Percentiles rank a stretch among this genome's conserved stretches.
phyloP scores from a whole-genome alignment of 23 red algal genomes.

The Gracilariopsis chorda region DNA sequence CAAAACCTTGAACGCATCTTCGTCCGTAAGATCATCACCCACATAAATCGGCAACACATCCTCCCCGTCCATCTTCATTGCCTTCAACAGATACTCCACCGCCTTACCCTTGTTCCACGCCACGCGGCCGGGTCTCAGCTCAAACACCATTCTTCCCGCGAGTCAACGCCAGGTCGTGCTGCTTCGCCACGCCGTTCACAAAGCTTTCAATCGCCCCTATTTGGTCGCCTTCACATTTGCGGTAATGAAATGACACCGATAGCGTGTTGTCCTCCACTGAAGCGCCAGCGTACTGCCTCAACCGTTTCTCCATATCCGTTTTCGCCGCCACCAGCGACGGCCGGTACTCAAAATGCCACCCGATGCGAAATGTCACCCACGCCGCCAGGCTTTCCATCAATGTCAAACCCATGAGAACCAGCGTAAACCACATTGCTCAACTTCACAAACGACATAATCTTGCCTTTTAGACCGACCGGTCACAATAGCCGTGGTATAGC shows the following conservation, averaged over 20 bases:
- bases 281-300: slow-evolving; percentile 24
- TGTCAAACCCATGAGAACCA: slow-evolving; percentile 93
- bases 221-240: slow-evolving; percentile 19
- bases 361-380: slow-evolving; percentile 19
- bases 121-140: slow-evolving; percentile 67
- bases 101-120: slow-evolving; percentile 96
- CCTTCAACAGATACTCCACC: slow-evolving; percentile 76
- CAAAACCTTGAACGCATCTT: slow-evolving; percentile 79
- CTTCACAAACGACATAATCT: slow-evolving; percentile 68
- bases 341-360: slow-evolving; percentile 38
- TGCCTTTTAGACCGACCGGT: slow-evolving; percentile 69
- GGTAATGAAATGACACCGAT: slow-evolving; percentile 82
- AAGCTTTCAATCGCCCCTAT: neutral
- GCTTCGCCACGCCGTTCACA: slow-evolving; percentile 41
- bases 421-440: slow-evolving; percentile 78
- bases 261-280: slow-evolving; percentile 82
- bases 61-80: slow-evolving; percentile 43
- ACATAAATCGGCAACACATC: slow-evolving; percentile 91
- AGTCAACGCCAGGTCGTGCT: slow-evolving; percentile 51
- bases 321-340: slow-evolving; percentile 57
- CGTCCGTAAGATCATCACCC: slow-evolving; percentile 93
- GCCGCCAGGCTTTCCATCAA: slow-evolving; percentile 28
- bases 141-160: slow-evolving; percentile 84
- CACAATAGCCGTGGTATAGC: slow-evolving; percentile 82
- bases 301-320: neutral